These are phyloP conservation scores for Pleurotus eryngii DNA, from an alignment of 768 basidiomycete genomes.

Conservation along the genomic window DNA sequence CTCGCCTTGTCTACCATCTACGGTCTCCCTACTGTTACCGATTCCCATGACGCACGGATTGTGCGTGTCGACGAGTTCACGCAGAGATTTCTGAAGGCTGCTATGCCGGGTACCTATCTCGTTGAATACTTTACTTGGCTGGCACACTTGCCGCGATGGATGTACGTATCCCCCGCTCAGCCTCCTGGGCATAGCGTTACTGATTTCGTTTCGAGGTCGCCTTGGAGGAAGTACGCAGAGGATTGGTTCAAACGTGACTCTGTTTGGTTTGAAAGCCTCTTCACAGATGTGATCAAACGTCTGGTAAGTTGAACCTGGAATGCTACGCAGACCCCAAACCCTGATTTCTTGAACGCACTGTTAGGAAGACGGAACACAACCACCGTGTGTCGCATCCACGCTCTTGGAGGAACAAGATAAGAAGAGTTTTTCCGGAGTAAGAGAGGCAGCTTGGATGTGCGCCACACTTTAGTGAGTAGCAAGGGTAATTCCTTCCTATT, in stretches of 20 bases:
- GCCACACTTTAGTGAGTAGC: constrained; percentile 9
- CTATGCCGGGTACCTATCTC: constrained; percentile 26
- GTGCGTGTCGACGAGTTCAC: constrained; percentile 18
- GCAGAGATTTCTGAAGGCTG: constrained; percentile 24
- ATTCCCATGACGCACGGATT: constrained; percentile 15
- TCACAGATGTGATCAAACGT: constrained; percentile 9
- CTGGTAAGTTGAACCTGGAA: neutral
- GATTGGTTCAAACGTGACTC: constrained; percentile 18
- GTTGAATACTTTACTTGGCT: constrained; percentile 32
- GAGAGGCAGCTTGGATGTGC: constrained; percentile 13
- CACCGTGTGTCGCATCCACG: constrained; percentile 3
- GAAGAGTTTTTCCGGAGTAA: neutral
- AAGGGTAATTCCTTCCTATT: too few relatives aligned
- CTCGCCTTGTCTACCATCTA: constrained; percentile 10
- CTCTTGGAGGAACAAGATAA: constrained; percentile 9
- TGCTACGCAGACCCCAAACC: neutral
- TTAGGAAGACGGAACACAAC: constrained; percentile 9
- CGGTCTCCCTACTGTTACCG: constrained; percentile 2
- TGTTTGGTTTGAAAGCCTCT: constrained; percentile 19
- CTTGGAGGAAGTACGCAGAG: constrained; percentile 23
- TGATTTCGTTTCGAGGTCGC: neutral
- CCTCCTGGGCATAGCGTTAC: too few relatives aligned
- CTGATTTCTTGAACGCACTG: neutral
- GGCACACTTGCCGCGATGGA: constrained; percentile 22
- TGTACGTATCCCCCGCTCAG: constrained; percentile 15